Evolutionary conservation across 2,329 filamentous ascomycete species (phyloP).

Genomic region (Epichloe aotearoae): DNA sequence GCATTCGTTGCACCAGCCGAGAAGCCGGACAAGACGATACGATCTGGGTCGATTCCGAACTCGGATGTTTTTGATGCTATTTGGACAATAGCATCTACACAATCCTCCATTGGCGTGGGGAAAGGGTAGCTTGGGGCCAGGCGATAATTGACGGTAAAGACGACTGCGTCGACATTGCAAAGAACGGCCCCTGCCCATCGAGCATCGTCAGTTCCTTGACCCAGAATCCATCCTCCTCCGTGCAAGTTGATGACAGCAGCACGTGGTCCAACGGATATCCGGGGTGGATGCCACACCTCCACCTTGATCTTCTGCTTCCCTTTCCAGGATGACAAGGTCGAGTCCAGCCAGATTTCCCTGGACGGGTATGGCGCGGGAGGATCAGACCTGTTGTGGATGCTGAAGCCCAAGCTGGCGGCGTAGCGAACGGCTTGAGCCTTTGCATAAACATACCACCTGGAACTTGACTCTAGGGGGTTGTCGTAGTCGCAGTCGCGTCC

Average conservation of each 20-base stretch:
- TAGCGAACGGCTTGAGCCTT: slow-evolving; percentile 30
- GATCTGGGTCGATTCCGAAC: slow-evolving; percentile 41
- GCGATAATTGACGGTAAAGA: slow-evolving; percentile 55
- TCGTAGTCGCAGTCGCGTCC: slow-evolving; percentile 27
- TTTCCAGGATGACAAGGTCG: slow-evolving; percentile 24
- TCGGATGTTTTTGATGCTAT: slow-evolving; percentile 41
- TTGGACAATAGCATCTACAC: slow-evolving; percentile 50
- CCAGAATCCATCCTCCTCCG: slow-evolving; percentile 53
- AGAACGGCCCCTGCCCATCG: slow-evolving; percentile 44
- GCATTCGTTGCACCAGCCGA: slow-evolving; percentile 48
- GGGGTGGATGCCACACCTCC: slow-evolving; percentile 32
- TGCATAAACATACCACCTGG: slow-evolving; percentile 29
- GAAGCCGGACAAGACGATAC: slow-evolving; percentile 49
- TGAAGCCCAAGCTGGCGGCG: slow-evolving; percentile 30
- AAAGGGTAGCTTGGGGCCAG: slow-evolving; percentile 52
- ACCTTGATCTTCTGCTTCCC: slow-evolving; percentile 29
- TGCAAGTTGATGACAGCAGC: slow-evolving; percentile 53
- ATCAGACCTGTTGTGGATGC: slow-evolving; percentile 27
- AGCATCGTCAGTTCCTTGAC: slow-evolving; percentile 48
- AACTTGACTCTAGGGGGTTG: slow-evolving; percentile 30
- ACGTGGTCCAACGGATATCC: slow-evolving; percentile 21
- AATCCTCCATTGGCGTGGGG: slow-evolving; percentile 52
- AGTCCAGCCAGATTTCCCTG: slow-evolving; percentile 28
- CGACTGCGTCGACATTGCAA: slow-evolving; percentile 38
- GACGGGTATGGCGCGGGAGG: slow-evolving; percentile 26